Percentiles rank a stretch among this genome's conserved stretches.
These are phyloP conservation scores for Bipolaris bicolor DNA, from an alignment of 2,329 filamentous ascomycete genomes.

Conservation along the genomic window DNA sequence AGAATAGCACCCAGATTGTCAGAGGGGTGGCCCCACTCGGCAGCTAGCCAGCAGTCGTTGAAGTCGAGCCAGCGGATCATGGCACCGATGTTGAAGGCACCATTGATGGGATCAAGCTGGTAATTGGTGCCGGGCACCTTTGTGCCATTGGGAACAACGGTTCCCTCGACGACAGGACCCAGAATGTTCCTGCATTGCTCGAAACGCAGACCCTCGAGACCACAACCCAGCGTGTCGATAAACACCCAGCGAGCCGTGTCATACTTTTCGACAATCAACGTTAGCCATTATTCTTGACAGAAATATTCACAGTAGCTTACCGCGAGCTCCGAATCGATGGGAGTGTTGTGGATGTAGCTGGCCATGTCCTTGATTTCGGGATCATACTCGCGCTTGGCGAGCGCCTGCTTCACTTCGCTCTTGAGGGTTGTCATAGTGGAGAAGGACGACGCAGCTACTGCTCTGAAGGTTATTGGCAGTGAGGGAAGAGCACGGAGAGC, in stretches of 20 bases:
- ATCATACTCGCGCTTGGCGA: constrained; percentile 69
- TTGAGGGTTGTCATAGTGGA: constrained; percentile 49
- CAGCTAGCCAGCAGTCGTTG: constrained; percentile 99
- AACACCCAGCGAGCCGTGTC: constrained; percentile 97
- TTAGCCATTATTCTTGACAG: constrained; percentile 22
- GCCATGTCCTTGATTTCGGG: constrained; percentile 95
- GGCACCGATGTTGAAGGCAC: constrained; percentile 97
- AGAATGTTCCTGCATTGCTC: constrained; percentile 95
- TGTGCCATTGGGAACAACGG: constrained; percentile 87
- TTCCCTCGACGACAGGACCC: constrained; percentile 88
- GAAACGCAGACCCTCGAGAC: constrained; percentile 93
- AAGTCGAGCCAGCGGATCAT: constrained; percentile 99
- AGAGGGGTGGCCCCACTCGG: constrained; percentile 98
- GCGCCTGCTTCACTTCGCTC: constrained; percentile 40
- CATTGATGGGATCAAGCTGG: constrained; percentile 92
- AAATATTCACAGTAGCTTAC: constrained; percentile 59
- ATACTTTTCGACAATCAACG: constrained; percentile 61
- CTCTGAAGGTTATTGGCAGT: constrained; percentile 30
- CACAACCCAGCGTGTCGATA: constrained; percentile 95
- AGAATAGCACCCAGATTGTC: constrained; percentile 98
- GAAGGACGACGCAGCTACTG: constrained; percentile 38
- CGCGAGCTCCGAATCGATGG: constrained; percentile 88
- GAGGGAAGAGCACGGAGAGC: constrained; percentile 36
- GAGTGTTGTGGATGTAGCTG: constrained; percentile 89
- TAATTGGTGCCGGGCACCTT: constrained; percentile 91